These are phyloP conservation scores for Graphilbum sp. DNA, from an alignment of 2,329 filamentous ascomycete genomes.

Conservation along the genomic window DNA sequence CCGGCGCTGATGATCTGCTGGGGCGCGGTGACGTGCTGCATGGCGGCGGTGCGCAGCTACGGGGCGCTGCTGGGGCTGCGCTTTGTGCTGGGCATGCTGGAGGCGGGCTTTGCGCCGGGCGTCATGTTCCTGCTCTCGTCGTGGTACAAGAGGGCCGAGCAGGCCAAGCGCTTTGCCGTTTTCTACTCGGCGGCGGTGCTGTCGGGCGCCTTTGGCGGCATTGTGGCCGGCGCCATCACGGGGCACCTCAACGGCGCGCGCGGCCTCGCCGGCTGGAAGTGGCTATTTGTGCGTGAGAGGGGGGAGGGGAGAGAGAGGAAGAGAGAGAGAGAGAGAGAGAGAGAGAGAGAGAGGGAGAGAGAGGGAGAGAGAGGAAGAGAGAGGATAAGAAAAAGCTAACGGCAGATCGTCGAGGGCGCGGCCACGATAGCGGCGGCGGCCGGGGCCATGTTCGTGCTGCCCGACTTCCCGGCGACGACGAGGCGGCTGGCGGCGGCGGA, in stretches of 20 bases:
- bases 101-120: slow-evolving; percentile 33
- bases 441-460: no score
- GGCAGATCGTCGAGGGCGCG: no score
- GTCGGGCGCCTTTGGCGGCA: slow-evolving; percentile 6
- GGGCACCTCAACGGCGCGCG: no score
- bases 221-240: slow-evolving; percentile 5
- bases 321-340: slow-evolving; percentile 19
- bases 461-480: no score
- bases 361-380: no score
- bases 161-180: slow-evolving; percentile 22
- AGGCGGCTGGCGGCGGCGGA: no score
- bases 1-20: slow-evolving; percentile 22
- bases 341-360: no score
- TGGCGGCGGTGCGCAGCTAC: slow-evolving; percentile 26
- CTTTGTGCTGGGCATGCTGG: slow-evolving; percentile 30
- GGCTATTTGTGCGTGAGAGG: slow-evolving; percentile 37
- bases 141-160: slow-evolving; percentile 10
- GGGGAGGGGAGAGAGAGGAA: slow-evolving; percentile 8
- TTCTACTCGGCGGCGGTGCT: slow-evolving; percentile 5
- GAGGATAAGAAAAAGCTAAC: no score
- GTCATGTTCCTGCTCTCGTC: background rate
- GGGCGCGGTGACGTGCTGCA: slow-evolving; percentile 25
- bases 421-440: no score
- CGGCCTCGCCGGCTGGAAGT: slow-evolving; percentile 41
- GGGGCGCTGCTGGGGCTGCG: slow-evolving; percentile 24